Conservation (phyloP, 257 asterid species). For the Solanum ossicruentum region DNA sequence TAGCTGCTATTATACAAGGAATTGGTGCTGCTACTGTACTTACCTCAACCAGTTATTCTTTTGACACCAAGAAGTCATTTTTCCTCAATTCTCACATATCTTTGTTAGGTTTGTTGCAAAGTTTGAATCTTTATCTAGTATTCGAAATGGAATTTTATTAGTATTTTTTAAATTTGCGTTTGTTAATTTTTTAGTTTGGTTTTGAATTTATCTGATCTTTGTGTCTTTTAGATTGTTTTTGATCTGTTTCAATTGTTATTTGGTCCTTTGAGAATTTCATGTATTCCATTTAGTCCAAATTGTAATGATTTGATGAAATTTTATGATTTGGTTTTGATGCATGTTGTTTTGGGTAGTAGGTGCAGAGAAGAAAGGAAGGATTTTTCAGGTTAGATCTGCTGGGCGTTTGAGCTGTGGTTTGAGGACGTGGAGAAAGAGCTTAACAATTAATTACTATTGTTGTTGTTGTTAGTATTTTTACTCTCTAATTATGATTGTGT, state of each 20-base stretch:
- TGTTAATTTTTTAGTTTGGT: not conserved
- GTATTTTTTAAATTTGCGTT: not conserved
- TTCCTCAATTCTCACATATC: conserved; percentile 21
- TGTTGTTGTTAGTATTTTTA: conserved; percentile 35
- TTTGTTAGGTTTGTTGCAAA: conserved; percentile 21
- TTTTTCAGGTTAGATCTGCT: conserved; percentile 18
- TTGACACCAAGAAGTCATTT: conserved; percentile 8
- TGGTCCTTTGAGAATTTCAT: not conserved
- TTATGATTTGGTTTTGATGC: not conserved
- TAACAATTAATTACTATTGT: conserved; percentile 28
- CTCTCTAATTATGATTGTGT: not conserved
- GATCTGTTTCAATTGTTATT: not conserved
- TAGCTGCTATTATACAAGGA: conserved; percentile 37
- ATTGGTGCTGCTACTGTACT: conserved; percentile 37
- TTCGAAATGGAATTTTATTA: not conserved
- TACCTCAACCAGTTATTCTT: conserved; percentile 25
- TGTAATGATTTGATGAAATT: not conserved
- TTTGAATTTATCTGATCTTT: not conserved
- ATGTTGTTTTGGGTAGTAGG: not conserved
- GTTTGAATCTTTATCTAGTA: not conserved
- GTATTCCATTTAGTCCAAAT: not conserved
- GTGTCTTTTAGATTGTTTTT: not conserved
- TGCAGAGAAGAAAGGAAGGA: conserved; percentile 37
- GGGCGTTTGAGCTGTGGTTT: conserved; percentile 23
- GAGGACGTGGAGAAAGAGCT: conserved; percentile 18